These are phyloP conservation scores for Cercospora sojina DNA, from an alignment of 2,329 filamentous ascomycete species.

Conservation along the genomic window DNA sequence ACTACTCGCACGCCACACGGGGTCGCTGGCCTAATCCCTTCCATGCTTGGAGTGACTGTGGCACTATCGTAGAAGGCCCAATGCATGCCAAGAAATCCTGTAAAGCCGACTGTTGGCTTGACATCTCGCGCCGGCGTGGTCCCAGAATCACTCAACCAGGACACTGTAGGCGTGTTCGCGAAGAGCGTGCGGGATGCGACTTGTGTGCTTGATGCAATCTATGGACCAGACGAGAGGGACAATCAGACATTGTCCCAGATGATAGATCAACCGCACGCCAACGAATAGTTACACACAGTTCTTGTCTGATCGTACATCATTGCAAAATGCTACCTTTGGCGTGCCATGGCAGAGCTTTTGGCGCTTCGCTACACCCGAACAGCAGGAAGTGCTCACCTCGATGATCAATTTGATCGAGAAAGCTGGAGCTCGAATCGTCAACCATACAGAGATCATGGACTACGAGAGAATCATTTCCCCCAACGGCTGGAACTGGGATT, in stretches of 20 bases:
- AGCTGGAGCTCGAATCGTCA: slow-evolving; percentile 67
- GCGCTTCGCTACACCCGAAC: slow-evolving; percentile 58
- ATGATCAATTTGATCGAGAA: slow-evolving; percentile 55
- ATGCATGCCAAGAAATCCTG: background rate
- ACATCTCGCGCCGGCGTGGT: slow-evolving; percentile 61
- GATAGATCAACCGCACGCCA: slow-evolving; percentile 58
- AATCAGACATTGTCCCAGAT: slow-evolving; percentile 64
- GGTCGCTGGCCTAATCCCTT: background rate
- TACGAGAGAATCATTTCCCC: slow-evolving; percentile 63
- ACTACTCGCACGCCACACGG: background rate
- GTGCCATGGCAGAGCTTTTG: slow-evolving; percentile 72
- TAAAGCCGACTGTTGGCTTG: slow-evolving; percentile 73
- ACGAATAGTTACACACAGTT: slow-evolving; percentile 57
- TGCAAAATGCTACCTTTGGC: slow-evolving; percentile 65
- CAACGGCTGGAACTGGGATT: slow-evolving; percentile 67
- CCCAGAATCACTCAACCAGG: slow-evolving; percentile 66
- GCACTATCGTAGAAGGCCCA: background rate
- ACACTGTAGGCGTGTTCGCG: slow-evolving; percentile 67
- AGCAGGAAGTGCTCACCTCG: slow-evolving; percentile 54
- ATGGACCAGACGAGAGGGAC: slow-evolving; percentile 62
- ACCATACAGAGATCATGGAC: slow-evolving; percentile 66
- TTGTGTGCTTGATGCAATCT: slow-evolving; percentile 66
- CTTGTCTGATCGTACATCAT: slow-evolving; percentile 53
- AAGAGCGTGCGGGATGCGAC: slow-evolving; percentile 68
- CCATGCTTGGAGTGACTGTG: background rate